phyloP scores from a whole-genome alignment of 1,284 basidiomycete genomes.

The Moniliophthora roreri region DNA sequence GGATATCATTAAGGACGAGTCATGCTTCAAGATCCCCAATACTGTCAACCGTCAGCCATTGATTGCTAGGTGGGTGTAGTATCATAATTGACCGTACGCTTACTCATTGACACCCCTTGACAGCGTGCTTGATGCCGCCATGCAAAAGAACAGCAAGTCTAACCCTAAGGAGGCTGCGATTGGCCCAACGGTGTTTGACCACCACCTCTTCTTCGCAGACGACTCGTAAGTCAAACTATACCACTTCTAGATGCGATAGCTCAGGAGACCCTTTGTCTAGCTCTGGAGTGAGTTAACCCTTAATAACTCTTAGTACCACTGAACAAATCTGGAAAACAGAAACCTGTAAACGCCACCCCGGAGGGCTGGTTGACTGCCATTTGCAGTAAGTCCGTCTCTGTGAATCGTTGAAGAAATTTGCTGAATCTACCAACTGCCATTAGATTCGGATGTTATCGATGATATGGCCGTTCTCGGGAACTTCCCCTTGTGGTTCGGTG shows the following conservation, averaged over 20 bases:
- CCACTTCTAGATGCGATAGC: background rate
- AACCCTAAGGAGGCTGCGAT: conserved; percentile 68
- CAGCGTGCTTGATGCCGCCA: conserved; percentile 78
- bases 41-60: conserved; percentile 32
- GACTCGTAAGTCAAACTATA: conserved; percentile 41
- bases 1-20: conserved; percentile 29
- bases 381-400: conserved; percentile 53
- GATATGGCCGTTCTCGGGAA: conserved; percentile 48
- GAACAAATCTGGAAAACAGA: too few species aligned
- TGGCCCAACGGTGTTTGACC: conserved; percentile 75
- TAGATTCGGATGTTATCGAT: conserved; percentile 54
- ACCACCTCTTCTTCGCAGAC: conserved; percentile 78
- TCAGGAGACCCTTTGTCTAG: background rate
- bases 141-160: conserved; percentile 66
- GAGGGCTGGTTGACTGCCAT: conserved; percentile 65
- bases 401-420: background rate
- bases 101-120: background rate
- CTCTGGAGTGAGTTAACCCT: too few species aligned
- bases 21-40: conserved; percentile 16
- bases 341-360: conserved; percentile 41
- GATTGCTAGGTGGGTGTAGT: conserved; percentile 47
- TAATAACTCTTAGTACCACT: too few species aligned
- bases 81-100: background rate
- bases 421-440: background rate
- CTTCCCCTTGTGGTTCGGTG: conserved; percentile 58